Evolutionary conservation across 768 basidiomycete genomes (phyloP).

Genomic region (Panus rudis): DNA sequence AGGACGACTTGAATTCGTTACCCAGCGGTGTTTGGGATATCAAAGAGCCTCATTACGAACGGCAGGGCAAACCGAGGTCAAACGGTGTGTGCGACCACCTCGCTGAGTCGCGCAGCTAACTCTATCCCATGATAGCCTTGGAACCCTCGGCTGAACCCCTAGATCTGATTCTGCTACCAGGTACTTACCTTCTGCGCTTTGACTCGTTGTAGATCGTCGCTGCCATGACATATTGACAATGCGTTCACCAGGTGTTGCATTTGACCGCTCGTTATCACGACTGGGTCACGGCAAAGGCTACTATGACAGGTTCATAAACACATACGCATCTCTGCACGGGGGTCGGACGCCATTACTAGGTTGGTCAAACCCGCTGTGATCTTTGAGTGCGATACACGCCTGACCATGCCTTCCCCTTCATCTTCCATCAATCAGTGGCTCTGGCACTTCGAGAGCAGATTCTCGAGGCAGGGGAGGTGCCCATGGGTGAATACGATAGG

Average conservation of each 20-base stretch:
- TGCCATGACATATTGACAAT: neutral
- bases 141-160: slow-evolving; percentile 34
- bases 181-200: slow-evolving; percentile 27
- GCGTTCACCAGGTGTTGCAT: slow-evolving; percentile 53
- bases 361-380: slow-evolving; percentile 24
- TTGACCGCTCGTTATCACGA: slow-evolving; percentile 60
- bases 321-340: slow-evolving; percentile 36
- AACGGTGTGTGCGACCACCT: slow-evolving; percentile 53
- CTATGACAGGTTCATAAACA: slow-evolving; percentile 67
- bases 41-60: slow-evolving; percentile 49
- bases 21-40: slow-evolving; percentile 70
- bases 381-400: slow-evolving; percentile 4
- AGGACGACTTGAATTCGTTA: slow-evolving; percentile 50
- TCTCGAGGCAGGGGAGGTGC: slow-evolving; percentile 43
- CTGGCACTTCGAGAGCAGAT: slow-evolving; percentile 60
- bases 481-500: slow-evolving; percentile 53
- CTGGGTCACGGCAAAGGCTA: slow-evolving; percentile 82
- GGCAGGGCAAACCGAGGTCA: slow-evolving; percentile 36
- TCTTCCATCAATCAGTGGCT: slow-evolving; percentile 44
- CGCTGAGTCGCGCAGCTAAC: no score
- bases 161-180: slow-evolving; percentile 65
- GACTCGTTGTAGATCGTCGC: neutral
- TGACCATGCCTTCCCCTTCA: slow-evolving; percentile 5
- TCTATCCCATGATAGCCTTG: no score
- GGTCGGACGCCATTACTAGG: slow-evolving; percentile 51